Evolutionary conservation across 306 rosid species (phyloP).

Genomic region (Begonia loranthoides): DNA sequence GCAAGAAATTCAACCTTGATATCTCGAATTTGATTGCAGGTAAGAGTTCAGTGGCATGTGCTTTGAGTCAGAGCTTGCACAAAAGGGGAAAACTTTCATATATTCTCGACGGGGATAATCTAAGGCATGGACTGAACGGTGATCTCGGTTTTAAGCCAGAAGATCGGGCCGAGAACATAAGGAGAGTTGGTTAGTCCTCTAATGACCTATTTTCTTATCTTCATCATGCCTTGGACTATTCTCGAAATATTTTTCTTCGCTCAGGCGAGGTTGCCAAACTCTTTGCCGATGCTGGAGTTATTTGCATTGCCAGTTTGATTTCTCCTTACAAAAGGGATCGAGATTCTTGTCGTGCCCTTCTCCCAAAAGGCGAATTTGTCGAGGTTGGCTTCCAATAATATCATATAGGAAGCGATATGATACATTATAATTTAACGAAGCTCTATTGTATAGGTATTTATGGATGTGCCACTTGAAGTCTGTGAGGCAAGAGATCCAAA

Average conservation of each 20-base stretch:
- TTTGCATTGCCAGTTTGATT: conserved; percentile 78
- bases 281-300: conserved; percentile 84
- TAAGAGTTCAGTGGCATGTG: conserved; percentile 90
- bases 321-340: conserved; percentile 83
- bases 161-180: conserved; percentile 97
- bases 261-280: conserved; percentile 93
- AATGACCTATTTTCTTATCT: not conserved
- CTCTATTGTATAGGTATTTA: conserved; percentile 48
- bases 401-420: no score
- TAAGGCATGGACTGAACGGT: conserved; percentile 79
- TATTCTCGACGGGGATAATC: conserved; percentile 88
- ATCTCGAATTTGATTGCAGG: conserved; percentile 31
- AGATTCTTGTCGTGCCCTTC: conserved; percentile 69
- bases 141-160: conserved; percentile 89
- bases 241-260: not conserved
- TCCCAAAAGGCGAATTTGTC: conserved; percentile 71
- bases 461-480: conserved; percentile 72
- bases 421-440: no score
- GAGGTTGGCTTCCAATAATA: conserved; percentile 33
- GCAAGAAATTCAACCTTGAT: not conserved
- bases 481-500: conserved; percentile 94
- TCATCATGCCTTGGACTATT: not conserved
- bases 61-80: conserved; percentile 69
- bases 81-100: conserved; percentile 56
- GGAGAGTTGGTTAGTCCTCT: conserved; percentile 64